Base-by-base conservation (phyloP, 495 filamentous ascomycete species). In the Podospora australis region DNA sequence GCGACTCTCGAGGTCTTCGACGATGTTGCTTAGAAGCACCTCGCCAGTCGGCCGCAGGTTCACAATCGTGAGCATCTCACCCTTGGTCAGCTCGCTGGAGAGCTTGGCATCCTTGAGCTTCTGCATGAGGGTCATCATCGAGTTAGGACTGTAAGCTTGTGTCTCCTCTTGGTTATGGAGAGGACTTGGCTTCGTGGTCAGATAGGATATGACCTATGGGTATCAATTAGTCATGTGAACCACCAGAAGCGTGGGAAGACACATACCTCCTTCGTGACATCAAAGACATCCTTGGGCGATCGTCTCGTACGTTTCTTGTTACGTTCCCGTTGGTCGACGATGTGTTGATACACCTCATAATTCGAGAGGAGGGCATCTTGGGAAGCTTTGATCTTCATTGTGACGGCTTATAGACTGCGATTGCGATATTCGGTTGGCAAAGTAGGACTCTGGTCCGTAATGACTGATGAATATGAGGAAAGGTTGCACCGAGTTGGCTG, bases 381-480 rank as follows among this genome's bases (percentile, higher is more conserved):
- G 1, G 70, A 54, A 53, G 74, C 70, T 39, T 74, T 50, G 50
- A 76, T 66, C 60, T 74, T 76, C 72, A 76, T 76, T n/a, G n/a
- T n/a, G 32, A 3, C 9, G n/a, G 4, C 32, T 36, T 16, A 14
- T 3, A n/a, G 3, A 16, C 32, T 36, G 32, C 17, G 13, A 16
- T 35, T 35, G 32, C 32, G 32, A 36, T 36, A 17, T 16, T 13
- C n/a, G n/a, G 7, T 36, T 6, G n/a, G 14, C 10, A 36, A 16
- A 16, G 32, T 6, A 36, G 19, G 32, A n/a, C n/a, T n/a, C n/a
- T 19, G 45, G 65, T 48, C 39, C 32, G 38, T 34, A 21, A 22
- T 44, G 41, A 40, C 29, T 19, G 40, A 38, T 26, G 16, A 32
- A 20, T 7, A n/a, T 25, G 17, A 19, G 21, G 20, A 6, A 25